Percentiles rank a stretch among this genome's conserved stretches.
Evolutionary conservation across 768 basidiomycete genomes (phyloP).

Genomic region (Hypholoma sublateritium): DNA sequence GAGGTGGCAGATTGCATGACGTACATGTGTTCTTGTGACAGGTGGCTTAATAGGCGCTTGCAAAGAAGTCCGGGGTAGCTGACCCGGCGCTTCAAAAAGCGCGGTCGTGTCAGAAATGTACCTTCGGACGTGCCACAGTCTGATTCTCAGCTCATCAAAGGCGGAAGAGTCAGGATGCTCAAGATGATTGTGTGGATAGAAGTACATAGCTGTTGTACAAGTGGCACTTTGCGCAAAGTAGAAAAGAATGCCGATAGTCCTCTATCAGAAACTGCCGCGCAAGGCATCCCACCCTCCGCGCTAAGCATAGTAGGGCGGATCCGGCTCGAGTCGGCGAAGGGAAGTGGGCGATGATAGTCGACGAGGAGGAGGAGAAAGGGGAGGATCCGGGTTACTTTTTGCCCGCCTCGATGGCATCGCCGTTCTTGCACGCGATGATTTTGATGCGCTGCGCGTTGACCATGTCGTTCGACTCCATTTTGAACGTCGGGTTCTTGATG

Average conservation of each 20-base stretch:
- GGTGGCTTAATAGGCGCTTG: too few relatives aligned
- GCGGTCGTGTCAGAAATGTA: too few relatives aligned
- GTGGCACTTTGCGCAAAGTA: background rate
- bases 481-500: constrained; percentile 89
- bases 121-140: too few relatives aligned
- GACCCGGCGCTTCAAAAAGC: too few relatives aligned
- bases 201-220: background rate
- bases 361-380: background rate
- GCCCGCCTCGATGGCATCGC: constrained; percentile 79
- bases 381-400: constrained; percentile 55
- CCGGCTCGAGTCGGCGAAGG: background rate
- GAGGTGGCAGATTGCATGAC: too few relatives aligned
- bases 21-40: too few relatives aligned
- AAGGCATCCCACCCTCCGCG: too few relatives aligned
- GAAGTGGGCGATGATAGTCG: background rate
- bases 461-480: constrained; percentile 90
- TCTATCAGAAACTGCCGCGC: too few relatives aligned
- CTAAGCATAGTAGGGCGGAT: too few relatives aligned
- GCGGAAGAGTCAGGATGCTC: background rate
- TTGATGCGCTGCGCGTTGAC: constrained; percentile 81
- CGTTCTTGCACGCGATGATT: constrained; percentile 98
- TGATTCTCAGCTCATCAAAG: too few relatives aligned
- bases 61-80: too few relatives aligned
- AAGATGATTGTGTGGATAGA: background rate
- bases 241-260: too few relatives aligned